A percentile compares a stretch with the other conserved stretches of the same genome.
These are phyloP conservation scores for Pseudocercospora macadamiae DNA, from an alignment of 2,329 filamentous ascomycete genomes.

Conservation along the genomic window DNA sequence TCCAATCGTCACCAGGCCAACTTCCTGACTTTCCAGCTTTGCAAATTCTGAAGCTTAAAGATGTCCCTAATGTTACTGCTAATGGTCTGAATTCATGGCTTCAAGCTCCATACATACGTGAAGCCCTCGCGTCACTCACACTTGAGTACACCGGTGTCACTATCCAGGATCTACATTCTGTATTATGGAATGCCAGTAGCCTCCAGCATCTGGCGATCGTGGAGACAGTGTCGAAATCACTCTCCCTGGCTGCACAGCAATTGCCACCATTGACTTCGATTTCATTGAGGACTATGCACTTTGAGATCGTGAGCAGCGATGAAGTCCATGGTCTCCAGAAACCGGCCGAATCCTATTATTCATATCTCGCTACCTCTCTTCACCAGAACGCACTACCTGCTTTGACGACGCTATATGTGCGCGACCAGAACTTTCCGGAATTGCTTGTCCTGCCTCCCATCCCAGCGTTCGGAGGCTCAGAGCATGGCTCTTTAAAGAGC, in stretches of 20 bases:
- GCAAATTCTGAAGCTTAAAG: slow-evolving; percentile 71
- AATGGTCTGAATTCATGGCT: slow-evolving; percentile 72
- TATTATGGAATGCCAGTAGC: slow-evolving; percentile 61
- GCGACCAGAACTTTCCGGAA: slow-evolving; percentile 81
- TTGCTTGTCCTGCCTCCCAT: slow-evolving; percentile 74
- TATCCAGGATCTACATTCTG: slow-evolving; percentile 61
- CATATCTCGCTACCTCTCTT: slow-evolving; percentile 82
- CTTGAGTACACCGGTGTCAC: slow-evolving; percentile 73
- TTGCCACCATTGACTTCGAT: slow-evolving; percentile 68
- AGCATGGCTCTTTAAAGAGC: slow-evolving; percentile 26
- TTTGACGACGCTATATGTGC: slow-evolving; percentile 78
- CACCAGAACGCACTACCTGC: slow-evolving; percentile 74
- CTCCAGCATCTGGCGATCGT: slow-evolving; percentile 63
- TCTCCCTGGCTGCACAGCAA: slow-evolving; percentile 54
- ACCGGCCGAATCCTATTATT: slow-evolving; percentile 69
- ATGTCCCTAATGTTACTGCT: slow-evolving; percentile 71
- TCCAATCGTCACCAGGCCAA: slow-evolving; percentile 63
- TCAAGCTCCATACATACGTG: slow-evolving; percentile 60
- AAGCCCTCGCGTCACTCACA: slow-evolving; percentile 67
- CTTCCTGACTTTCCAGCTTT: slow-evolving; percentile 75
- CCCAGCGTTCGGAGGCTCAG: slow-evolving; percentile 50
- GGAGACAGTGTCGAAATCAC: slow-evolving; percentile 59
- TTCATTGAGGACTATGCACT: slow-evolving; percentile 74
- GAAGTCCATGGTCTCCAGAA: slow-evolving; percentile 61
- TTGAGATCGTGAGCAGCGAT: slow-evolving; percentile 72